These are phyloP conservation scores for Neurospora tetraspora DNA, from an alignment of 495 filamentous ascomycete genomes.

Conservation along the genomic window DNA sequence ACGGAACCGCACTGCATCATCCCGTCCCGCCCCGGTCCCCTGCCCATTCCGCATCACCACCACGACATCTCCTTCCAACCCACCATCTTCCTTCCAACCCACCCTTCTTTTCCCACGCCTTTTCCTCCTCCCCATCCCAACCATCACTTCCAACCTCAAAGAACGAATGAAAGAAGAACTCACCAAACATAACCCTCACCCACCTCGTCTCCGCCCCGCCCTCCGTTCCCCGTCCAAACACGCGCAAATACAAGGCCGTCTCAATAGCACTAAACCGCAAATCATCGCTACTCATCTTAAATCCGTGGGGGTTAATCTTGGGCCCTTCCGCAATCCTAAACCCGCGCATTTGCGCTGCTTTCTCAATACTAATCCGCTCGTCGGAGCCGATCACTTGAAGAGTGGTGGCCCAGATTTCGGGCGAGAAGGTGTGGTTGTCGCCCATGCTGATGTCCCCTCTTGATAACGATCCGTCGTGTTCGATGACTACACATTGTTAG, in stretches of 20 bases:
- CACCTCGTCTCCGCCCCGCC: constrained; percentile 17
- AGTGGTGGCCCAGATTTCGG: constrained; percentile 13
- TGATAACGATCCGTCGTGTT: constrained; percentile 23
- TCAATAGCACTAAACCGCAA: constrained; percentile 16
- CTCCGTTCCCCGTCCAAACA: constrained; percentile 16
- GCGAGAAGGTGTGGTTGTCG: constrained; percentile 21
- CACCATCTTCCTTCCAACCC: too few relatives aligned
- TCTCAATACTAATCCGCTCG: constrained; percentile 14
- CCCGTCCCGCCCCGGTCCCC: background rate
- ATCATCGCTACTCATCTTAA: constrained; percentile 12
- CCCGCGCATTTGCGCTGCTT: constrained; percentile 16
- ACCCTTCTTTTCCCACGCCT: background rate
- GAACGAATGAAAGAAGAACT: background rate
- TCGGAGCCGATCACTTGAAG: constrained; percentile 6
- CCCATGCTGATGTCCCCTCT: constrained; percentile 15
- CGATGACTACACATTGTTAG: too few relatives aligned
- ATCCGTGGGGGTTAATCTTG: constrained; percentile 11
- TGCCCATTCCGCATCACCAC: background rate
- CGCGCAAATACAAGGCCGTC: constrained; percentile 18
- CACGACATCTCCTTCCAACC: background rate
- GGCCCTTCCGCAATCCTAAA: constrained; percentile 8
- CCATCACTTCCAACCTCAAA: background rate
- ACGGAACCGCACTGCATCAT: background rate
- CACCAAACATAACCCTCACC: constrained; percentile 19
- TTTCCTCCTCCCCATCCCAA: background rate